Conservation (phyloP, 257 asterid species). For the Salvia miltiorrhiza region DNA sequence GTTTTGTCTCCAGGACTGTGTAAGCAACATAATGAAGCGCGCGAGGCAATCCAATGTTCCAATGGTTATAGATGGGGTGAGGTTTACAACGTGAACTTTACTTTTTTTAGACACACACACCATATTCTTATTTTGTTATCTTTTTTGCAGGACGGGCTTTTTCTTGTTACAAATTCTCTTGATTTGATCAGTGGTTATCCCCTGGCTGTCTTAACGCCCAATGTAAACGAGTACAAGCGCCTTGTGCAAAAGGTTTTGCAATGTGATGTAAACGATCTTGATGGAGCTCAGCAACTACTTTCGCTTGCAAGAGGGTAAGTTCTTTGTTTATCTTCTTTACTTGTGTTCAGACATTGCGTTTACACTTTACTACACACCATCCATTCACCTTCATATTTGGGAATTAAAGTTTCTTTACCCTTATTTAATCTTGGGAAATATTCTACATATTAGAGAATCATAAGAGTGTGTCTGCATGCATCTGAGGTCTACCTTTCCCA, state of each 20-base stretch:
- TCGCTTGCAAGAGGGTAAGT: constrained; percentile 78
- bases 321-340: neutral
- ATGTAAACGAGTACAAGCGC: constrained; percentile 87
- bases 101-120: neutral
- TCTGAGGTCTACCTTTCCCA: neutral
- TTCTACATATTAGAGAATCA: neutral
- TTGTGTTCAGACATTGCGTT: neutral
- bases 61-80: constrained; percentile 94
- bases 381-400: neutral
- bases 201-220: constrained; percentile 92
- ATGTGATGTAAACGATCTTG: constrained; percentile 64
- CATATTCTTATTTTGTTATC: constrained; percentile 16
- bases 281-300: constrained; percentile 65
- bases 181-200: constrained; percentile 84
- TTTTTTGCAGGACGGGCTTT: constrained; percentile 83
- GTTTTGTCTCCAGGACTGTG: constrained; percentile 68
- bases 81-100: constrained; percentile 18
- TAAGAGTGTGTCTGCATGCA: neutral
- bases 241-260: constrained; percentile 76
- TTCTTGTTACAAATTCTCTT: constrained; percentile 72
- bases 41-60: constrained; percentile 85
- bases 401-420: neutral
- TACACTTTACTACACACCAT: neutral
- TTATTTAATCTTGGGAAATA: neutral
- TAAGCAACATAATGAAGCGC: constrained; percentile 78